Percentiles rank a stretch among this genome's conserved stretches.
Evolutionary conservation across 1,284 basidiomycete genomes (phyloP).

Genomic region (Apiotrichum gracile): DNA sequence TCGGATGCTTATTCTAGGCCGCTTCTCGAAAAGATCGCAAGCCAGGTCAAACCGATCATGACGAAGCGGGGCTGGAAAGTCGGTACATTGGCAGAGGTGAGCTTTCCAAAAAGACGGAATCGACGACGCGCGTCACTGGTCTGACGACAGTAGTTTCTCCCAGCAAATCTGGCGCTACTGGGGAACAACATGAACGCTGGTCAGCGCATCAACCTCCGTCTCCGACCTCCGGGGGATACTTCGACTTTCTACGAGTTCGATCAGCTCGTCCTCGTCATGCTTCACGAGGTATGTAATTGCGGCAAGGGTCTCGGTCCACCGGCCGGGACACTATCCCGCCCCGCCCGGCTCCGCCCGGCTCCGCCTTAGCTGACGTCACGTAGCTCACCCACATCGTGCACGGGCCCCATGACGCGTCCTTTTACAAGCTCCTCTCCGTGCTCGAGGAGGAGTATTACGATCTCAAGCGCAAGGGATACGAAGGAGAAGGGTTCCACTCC

Average conservation of each 20-base stretch:
- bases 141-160: constrained; percentile 60
- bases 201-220: constrained; percentile 68
- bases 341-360: too few species aligned
- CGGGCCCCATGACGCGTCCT: constrained; percentile 73
- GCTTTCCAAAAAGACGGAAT: too few species aligned
- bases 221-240: constrained; percentile 63
- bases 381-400: constrained; percentile 82
- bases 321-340: too few species aligned
- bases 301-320: too few species aligned
- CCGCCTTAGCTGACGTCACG: constrained; percentile 12
- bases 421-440: constrained; percentile 67
- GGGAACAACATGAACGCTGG: constrained; percentile 65
- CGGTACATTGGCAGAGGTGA: constrained; percentile 65
- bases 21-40: constrained; percentile 65
- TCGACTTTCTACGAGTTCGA: constrained; percentile 71
- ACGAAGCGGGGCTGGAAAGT: constrained; percentile 70
- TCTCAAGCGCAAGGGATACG: constrained; percentile 66
- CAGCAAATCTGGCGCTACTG: constrained; percentile 63
- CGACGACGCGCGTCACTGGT: too few species aligned
- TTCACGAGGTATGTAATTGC: constrained; percentile 62
- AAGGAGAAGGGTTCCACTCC: constrained; percentile 73
- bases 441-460: constrained; percentile 76
- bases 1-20: constrained; percentile 32
- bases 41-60: constrained; percentile 85
- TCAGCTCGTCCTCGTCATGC: constrained; percentile 68